Conservation (phyloP, 129 eudicot genomes). For the Flaveria brownii region DNA sequence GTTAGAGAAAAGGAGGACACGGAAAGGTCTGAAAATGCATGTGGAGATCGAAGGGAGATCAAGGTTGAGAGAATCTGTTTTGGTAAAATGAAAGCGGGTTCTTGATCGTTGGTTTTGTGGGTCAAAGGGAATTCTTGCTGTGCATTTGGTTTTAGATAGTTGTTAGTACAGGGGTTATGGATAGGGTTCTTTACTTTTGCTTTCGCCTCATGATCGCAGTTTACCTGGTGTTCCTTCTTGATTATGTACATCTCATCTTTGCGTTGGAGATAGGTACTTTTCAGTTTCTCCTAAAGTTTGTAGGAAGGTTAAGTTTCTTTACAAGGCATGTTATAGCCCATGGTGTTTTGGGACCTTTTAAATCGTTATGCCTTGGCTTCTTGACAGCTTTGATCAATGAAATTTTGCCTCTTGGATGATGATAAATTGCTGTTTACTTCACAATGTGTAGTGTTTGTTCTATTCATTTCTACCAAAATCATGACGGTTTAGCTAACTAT, state of each 20-base stretch:
- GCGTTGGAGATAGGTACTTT: conserved; percentile 49
- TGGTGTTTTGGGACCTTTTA: conserved; percentile 20
- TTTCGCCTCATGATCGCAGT: conserved; percentile 32
- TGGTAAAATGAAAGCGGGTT: conserved; percentile 28
- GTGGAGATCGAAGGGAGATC: conserved; percentile 4
- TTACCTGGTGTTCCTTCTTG: conserved; percentile 44
- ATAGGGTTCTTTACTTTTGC: conserved; percentile 40
- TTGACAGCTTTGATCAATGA: conserved; percentile 42
- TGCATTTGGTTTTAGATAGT: conserved; percentile 36
- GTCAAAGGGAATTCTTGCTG: conserved; percentile 26
- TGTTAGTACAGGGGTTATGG: conserved; percentile 54
- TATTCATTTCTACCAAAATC: too few relatives aligned
- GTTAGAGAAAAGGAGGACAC: conserved; percentile 27
- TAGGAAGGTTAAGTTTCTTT: conserved; percentile 42
- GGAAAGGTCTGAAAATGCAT: not conserved
- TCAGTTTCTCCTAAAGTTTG: conserved; percentile 33
- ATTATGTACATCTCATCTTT: conserved; percentile 52
- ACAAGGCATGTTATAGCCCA: conserved; percentile 39
- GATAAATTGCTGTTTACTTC: not conserved
- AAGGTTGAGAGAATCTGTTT: not conserved
- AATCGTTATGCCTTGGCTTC: not conserved
- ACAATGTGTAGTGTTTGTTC: not conserved
- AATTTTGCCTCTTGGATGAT: conserved; percentile 39
- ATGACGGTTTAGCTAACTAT: not conserved
- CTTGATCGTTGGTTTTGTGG: conserved; percentile 26